These are phyloP conservation scores for peach (Prunus persica) DNA, from an alignment of 306 rosid species.

Conservation along the genomic window Prunus_persica_NCBIv2 NC_034009.1:8411001-8411500, in stretches of 20 bases:
- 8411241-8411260: neutral
- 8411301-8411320: slow-evolving; percentile 50
- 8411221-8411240: neutral
- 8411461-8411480: slow-evolving; percentile 64
- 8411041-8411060: slow-evolving; percentile 54
- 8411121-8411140: slow-evolving; percentile 75
- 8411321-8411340: slow-evolving; percentile 60
- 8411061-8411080: slow-evolving; percentile 50
- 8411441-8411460: slow-evolving; percentile 41
- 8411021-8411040: slow-evolving; percentile 43
- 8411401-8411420: slow-evolving; percentile 74
- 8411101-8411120: slow-evolving; percentile 81
- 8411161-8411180: slow-evolving; percentile 62
- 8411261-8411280: neutral
- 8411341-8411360: slow-evolving; percentile 47
- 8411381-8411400: slow-evolving; percentile 53
- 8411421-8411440: slow-evolving; percentile 55
- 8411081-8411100: slow-evolving; percentile 80
- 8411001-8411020: slow-evolving; percentile 54
- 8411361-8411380: slow-evolving; percentile 51
- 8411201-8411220: neutral
- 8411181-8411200: slow-evolving; percentile 6
- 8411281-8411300: neutral
- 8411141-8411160: slow-evolving; percentile 79
- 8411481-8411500: slow-evolving; percentile 72